Evolutionary conservation across 192 early-diverging fungal species (phyloP), one percentile per base, ranked within the genome.

Genomic region (Pilaira anomala): DNA sequence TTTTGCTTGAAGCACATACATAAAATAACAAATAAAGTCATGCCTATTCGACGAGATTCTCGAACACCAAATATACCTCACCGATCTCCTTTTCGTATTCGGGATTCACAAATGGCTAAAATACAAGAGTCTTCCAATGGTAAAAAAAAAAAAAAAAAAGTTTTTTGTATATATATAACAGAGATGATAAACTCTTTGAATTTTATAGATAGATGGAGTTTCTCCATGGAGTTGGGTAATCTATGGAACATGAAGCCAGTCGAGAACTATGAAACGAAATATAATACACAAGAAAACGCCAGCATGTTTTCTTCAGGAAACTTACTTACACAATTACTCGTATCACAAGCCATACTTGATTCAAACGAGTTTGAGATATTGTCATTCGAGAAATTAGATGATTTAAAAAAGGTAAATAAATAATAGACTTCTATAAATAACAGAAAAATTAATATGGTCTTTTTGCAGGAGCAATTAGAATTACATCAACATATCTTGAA

Each of bases 281-380:
- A 3, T 40, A 52, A 48, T 14, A 22, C n/a, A n/a, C n/a, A 24
- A 2, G 12, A 63, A n/a, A 9, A 11, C 12, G n/a, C 33, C 30
- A 36, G 13, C 1, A 26, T 36, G 0, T 33, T 48, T 16, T 29
- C 30, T 25, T 39, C 67, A 9, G 65, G 63, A 19, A 60, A 62
- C 8, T 40, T 73, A 14, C 40, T 73, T 2, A 54, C 56, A 16
- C 60, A 73, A 50, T 54, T 73, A 21, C 52, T 83, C 39, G 65
- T 87, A 18, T 78, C 80, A 9, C 79, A 82, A 30, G 80, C 85
- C 1, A 66, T 83, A 0, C 69, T 82, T 1, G 85, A 87, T 65
- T 65, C 85, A 0, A 76, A 77, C 33, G 73, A 76, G 3, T 87
- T 79, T 64, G 74, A 78, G 9, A 63, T 82, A 7, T 59, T 87